Evolutionary conservation across 306 rosid genomes (phyloP).

Genomic region (Citrullus amarus): DNA sequence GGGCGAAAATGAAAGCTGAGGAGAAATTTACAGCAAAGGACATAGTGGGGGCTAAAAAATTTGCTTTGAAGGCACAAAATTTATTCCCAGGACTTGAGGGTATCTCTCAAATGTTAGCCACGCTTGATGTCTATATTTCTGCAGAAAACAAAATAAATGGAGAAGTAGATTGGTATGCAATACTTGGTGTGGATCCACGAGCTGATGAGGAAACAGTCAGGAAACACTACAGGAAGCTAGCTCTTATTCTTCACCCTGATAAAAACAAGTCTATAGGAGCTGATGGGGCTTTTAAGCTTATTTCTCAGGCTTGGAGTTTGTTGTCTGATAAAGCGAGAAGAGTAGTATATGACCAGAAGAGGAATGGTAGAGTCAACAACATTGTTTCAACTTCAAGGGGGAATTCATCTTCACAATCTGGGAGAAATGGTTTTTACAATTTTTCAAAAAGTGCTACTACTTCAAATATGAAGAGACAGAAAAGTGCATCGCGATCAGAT

Average conservation of each 20-base stretch:
- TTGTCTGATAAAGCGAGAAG: constrained; percentile 58
- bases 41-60: constrained; percentile 53
- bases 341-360: constrained; percentile 45
- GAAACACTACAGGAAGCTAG: constrained; percentile 72
- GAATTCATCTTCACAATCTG: constrained; percentile 33
- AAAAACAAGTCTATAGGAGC: constrained; percentile 85
- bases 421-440: constrained; percentile 44
- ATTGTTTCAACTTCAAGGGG: constrained; percentile 29
- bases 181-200: constrained; percentile 51
- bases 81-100: constrained; percentile 77
- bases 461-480: constrained; percentile 36
- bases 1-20: constrained; percentile 80
- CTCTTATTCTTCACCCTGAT: constrained; percentile 89
- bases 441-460: constrained; percentile 40
- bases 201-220: constrained; percentile 69
- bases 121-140: constrained; percentile 62
- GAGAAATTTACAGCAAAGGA: constrained; percentile 65
- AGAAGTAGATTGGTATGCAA: constrained; percentile 83
- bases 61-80: constrained; percentile 74
- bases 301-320: constrained; percentile 89
- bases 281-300: constrained; percentile 79
- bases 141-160: constrained; percentile 59
- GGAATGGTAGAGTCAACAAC: constrained; percentile 27
- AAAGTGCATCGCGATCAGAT: constrained; percentile 30
- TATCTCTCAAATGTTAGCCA: constrained; percentile 64